These are phyloP conservation scores for Lichenothelia convexa DNA, from an alignment of 495 filamentous ascomycete genomes.

Conservation along the genomic window DNA sequence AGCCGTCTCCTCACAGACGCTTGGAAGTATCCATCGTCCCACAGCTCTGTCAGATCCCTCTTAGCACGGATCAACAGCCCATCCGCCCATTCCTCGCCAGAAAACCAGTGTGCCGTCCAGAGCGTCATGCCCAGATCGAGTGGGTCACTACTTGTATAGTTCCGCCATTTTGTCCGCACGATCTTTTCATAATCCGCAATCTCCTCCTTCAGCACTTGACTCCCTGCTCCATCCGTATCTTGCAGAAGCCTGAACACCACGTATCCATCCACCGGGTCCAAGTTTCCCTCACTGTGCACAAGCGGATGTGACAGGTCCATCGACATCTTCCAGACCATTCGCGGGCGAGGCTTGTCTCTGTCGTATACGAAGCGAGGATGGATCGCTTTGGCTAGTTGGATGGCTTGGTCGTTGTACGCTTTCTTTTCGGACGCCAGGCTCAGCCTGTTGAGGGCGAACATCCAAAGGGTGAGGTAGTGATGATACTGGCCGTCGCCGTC, in stretches of 20 bases:
- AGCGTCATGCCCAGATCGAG: conserved; percentile 49
- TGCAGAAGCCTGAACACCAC: conserved; percentile 38
- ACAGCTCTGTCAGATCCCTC: conserved; percentile 28
- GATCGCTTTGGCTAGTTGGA: conserved; percentile 38
- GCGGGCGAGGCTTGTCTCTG: conserved; percentile 15
- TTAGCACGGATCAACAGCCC: conserved; percentile 20
- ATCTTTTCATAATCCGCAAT: conserved; percentile 40
- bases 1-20: conserved; percentile 25
- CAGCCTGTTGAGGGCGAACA: conserved; percentile 49
- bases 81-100: conserved; percentile 33
- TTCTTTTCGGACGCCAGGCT: conserved; percentile 20
- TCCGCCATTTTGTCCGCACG: conserved; percentile 30
- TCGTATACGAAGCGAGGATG: conserved; percentile 38
- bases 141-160: conserved; percentile 33
- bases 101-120: conserved; percentile 43
- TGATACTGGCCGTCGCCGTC: conserved; percentile 52
- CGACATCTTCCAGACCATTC: conserved; percentile 48
- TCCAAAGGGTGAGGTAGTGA: conserved; percentile 52
- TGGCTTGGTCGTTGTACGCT: conserved; percentile 34
- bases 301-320: conserved; percentile 31
- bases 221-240: conserved; percentile 21
- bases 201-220: conserved; percentile 27
- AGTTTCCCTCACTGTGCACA: conserved; percentile 37
- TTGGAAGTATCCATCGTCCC: conserved; percentile 22
- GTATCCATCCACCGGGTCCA: conserved; percentile 44